phyloP scores from a whole-genome alignment of 805 yeast species.

The Starmerella tilneyi region DNA sequence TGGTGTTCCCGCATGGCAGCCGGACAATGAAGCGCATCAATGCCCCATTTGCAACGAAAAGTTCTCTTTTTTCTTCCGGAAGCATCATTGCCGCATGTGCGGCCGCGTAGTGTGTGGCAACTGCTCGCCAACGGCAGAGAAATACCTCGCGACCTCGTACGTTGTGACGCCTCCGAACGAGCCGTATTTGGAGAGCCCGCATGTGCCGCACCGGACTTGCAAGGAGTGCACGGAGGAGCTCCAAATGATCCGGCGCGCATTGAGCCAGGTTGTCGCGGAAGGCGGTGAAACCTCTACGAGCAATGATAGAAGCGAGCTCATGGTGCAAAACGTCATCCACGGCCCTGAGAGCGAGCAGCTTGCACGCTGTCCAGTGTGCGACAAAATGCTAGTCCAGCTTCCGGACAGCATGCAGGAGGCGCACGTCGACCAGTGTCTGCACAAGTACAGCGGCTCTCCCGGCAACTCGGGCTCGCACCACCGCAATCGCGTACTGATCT shows the following conservation, averaged over 20 bases:
- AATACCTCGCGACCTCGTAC: conserved; percentile 49
- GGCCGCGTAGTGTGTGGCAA: conserved; percentile 67
- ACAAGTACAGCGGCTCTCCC: conserved; percentile 35
- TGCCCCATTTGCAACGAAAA: conserved; percentile 47
- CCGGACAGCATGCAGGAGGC: conserved; percentile 39
- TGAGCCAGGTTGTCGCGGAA: conserved; percentile 22
- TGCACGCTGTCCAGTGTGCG: conserved; percentile 35
- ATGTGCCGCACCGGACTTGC: conserved; percentile 61
- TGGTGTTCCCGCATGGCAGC: conserved; percentile 53
- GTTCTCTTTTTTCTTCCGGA: conserved; percentile 54
- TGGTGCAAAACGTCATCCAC: conserved; percentile 25
- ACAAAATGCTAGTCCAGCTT: conserved; percentile 25
- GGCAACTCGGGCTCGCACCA: conserved; percentile 20
- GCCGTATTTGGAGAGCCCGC: conserved; percentile 41
- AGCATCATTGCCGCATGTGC: conserved; percentile 72
- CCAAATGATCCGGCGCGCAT: conserved; percentile 39
- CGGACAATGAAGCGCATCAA: conserved; percentile 42
- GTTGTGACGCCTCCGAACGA: conserved; percentile 48
- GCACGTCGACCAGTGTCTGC: conserved; percentile 65
- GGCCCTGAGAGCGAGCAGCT: conserved; percentile 28
- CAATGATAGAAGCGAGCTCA: conserved; percentile 14
- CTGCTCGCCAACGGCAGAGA: conserved; percentile 48
- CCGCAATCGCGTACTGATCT: conserved; percentile 75
- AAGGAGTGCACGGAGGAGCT: conserved; percentile 60
- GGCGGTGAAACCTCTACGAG: not conserved